phyloP scores from a whole-genome alignment of 169 alveolate genomes.

The Cryptosporidium muris region DNA sequence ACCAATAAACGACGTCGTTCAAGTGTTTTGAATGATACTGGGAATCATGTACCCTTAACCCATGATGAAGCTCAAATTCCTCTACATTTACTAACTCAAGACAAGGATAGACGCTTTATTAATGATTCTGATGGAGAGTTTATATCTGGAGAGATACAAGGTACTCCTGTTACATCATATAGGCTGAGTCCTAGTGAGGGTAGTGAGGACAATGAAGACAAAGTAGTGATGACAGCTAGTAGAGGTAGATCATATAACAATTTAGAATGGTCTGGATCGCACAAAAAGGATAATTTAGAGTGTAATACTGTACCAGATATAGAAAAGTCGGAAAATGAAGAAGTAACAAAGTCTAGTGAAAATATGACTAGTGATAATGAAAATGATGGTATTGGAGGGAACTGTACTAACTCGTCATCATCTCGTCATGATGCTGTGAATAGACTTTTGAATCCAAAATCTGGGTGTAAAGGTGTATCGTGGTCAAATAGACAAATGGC shows the following conservation, averaged over 20 bases:
- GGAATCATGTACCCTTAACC: slow-evolving; percentile 4
- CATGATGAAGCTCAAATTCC: slow-evolving; percentile 26
- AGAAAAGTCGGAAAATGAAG: slow-evolving; percentile 5
- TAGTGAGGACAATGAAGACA: slow-evolving; percentile 30
- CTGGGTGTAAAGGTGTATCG: slow-evolving; percentile 71
- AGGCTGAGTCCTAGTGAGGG: not conserved
- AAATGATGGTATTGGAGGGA: slow-evolving; percentile 33
- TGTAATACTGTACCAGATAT: slow-evolving; percentile 31
- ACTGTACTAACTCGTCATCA: slow-evolving; percentile 19
- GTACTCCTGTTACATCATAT: slow-evolving; percentile 11
- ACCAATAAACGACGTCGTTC: slow-evolving; percentile 16
- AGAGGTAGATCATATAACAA: slow-evolving; percentile 6
- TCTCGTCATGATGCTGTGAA: slow-evolving; percentile 70
- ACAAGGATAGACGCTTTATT: not conserved
- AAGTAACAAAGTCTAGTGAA: slow-evolving; percentile 11
- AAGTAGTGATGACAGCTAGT: not conserved
- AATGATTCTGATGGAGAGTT: slow-evolving; percentile 15
- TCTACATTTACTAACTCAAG: slow-evolving; percentile 27
- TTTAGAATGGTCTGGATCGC: slow-evolving; percentile 13
- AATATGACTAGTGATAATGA: slow-evolving; percentile 13
- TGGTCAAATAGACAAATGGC: slow-evolving; percentile 72
- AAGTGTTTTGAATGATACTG: not conserved
- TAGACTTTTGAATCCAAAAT: slow-evolving; percentile 65
- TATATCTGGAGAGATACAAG: slow-evolving; percentile 25
- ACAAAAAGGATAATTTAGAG: not conserved